A percentile compares a stretch with the other conserved stretches of the same genome.
Evolutionary conservation across 228 moss, liverwort and hornwort genomes (phyloP).

Genomic region (Sphagnum fallax): DNA sequence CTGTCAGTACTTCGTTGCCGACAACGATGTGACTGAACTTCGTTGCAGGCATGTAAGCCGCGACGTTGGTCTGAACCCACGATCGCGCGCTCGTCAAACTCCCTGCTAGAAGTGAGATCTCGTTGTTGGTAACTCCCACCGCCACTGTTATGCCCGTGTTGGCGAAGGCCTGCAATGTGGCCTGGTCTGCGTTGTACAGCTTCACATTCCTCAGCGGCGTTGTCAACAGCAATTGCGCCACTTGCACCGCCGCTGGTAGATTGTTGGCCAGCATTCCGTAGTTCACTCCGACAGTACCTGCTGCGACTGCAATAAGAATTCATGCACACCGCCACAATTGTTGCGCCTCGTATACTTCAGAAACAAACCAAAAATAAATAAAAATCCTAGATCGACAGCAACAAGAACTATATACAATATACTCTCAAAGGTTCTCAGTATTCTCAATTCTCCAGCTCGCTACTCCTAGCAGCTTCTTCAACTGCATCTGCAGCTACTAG

Average conservation of each 20-base stretch:
- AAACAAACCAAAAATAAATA: no score
- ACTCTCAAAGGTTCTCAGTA: no score
- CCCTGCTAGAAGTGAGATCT: constrained; percentile 15
- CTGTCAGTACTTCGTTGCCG: constrained; percentile 39
- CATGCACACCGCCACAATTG: no score
- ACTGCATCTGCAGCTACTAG: background rate
- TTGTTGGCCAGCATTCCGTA: constrained; percentile 31
- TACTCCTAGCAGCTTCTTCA: no score
- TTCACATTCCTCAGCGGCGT: constrained; percentile 31
- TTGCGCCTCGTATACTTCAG: no score
- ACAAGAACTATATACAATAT: no score
- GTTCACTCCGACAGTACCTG: constrained; percentile 23
- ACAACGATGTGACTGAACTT: constrained; percentile 24
- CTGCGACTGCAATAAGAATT: background rate
- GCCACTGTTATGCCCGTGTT: constrained; percentile 13
- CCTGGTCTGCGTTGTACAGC: constrained; percentile 17
- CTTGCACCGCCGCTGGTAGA: constrained; percentile 21
- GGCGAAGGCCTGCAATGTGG: constrained; percentile 20
- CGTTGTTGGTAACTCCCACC: constrained; percentile 27
- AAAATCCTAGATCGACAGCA: no score
- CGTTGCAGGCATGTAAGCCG: constrained; percentile 23
- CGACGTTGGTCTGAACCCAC: constrained; percentile 29
- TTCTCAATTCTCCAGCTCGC: no score
- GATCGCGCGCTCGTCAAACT: constrained; percentile 17
- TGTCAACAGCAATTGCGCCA: constrained; percentile 23